Evolutionary conservation across 2,329 filamentous ascomycete species (phyloP).

Genomic region (Pyrenophora graminea): DNA sequence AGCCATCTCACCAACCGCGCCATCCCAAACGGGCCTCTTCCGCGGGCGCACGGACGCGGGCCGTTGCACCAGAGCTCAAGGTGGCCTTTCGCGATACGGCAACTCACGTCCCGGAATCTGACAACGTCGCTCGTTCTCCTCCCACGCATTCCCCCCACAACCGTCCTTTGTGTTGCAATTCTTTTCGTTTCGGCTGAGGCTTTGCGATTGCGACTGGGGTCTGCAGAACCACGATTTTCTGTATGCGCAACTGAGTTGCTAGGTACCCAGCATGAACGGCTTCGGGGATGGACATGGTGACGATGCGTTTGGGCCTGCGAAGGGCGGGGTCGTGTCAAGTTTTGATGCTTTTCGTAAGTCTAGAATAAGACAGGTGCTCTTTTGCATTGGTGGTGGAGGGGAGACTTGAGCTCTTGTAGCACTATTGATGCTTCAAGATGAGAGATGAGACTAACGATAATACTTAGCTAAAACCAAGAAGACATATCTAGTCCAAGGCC

Average conservation of each 20-base stretch:
- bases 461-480: constrained; percentile 89
- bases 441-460: constrained; percentile 13
- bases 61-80: constrained; percentile 35
- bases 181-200: constrained; percentile 7
- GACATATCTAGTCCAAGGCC: constrained; percentile 83
- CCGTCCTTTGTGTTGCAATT: neutral
- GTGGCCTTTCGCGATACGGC: constrained; percentile 40
- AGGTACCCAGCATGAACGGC: constrained; percentile 68
- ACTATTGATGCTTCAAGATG: neutral
- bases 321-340: constrained; percentile 64
- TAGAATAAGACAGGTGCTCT: neutral
- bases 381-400: neutral
- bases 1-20: constrained; percentile 11
- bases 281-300: constrained; percentile 73
- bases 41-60: constrained; percentile 22
- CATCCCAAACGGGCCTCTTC: constrained; percentile 26
- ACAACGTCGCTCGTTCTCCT: constrained; percentile 28
- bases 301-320: constrained; percentile 76
- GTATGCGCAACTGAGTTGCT: constrained; percentile 21
- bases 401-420: constrained; percentile 2
- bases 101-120: constrained; percentile 5
- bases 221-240: constrained; percentile 23
- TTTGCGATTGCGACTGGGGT: constrained; percentile 24
- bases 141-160: constrained; percentile 7
- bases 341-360: constrained; percentile 96